A percentile compares a stretch with the other conserved stretches of the same genome.
Evolutionary conservation across 768 basidiomycete species (phyloP).

Genomic region (Kwoniella dejecticola): DNA sequence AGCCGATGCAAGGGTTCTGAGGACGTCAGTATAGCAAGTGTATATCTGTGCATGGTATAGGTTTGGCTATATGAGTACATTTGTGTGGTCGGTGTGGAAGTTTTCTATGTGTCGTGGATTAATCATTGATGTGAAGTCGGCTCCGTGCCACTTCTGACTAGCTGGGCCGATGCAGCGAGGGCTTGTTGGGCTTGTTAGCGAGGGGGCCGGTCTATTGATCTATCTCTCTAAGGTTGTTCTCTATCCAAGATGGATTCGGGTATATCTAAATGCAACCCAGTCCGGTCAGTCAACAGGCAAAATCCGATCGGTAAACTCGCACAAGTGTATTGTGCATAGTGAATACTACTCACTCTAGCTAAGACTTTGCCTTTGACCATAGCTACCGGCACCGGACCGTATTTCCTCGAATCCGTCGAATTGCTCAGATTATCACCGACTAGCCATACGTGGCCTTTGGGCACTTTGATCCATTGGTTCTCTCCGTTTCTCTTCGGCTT

Average conservation of each 20-base stretch:
- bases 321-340: too few relatives aligned
- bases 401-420: conserved; percentile 85
- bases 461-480: conserved; percentile 71
- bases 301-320: not conserved
- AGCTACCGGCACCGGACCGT: conserved; percentile 77
- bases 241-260: conserved; percentile 37
- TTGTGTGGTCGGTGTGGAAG: too few relatives aligned
- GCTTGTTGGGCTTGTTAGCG: too few relatives aligned
- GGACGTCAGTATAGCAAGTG: not conserved
- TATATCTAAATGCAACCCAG: conserved; percentile 34
- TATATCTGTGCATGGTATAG: conserved; percentile 20
- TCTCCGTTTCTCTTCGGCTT: conserved; percentile 33
- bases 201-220: conserved; percentile 1
- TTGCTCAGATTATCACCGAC: conserved; percentile 80
- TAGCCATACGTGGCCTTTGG: conserved; percentile 86
- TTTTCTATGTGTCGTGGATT: too few relatives aligned
- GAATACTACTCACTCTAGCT: conserved; percentile 52
- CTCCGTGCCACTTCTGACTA: too few relatives aligned
- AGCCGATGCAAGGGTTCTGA: not conserved
- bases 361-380: conserved; percentile 52
- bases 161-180: too few relatives aligned
- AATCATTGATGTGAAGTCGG: too few relatives aligned
- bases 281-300: not conserved
- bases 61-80: too few relatives aligned
- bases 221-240: conserved; percentile 15